Base-by-base conservation (phyloP, 495 filamentous ascomycete species). In the Staphylotrichum tortipilum region DNA sequence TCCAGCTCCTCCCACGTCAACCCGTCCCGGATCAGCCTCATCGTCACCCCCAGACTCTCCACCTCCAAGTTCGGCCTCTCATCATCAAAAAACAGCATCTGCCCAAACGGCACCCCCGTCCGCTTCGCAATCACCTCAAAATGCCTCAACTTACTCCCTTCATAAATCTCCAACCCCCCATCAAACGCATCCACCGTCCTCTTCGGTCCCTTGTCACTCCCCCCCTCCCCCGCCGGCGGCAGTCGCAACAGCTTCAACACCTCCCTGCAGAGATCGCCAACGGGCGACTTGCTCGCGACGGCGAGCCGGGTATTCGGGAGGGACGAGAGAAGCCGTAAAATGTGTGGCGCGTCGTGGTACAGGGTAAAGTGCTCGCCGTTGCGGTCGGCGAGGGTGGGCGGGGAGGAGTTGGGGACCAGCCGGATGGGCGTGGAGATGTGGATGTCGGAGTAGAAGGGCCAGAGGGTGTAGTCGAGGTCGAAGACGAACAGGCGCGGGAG, bases 11-110 rank as follows among this genome's bases (percentile, higher is more conserved):
- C 77, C 64, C 75, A 79, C n/a, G 76, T 84, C 45, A 95, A 79
- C 2, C 92, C 92, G 63, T 60, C 82, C 49, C 79, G 63, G 4
- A 98, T 85, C 54, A 94, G 61, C 60, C 78, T 80, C 73, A 94
- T 94, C 7, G 82, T 83, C 22, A 96, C 86, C 2, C 89, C 89
- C 44, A 95, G 54, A 44, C 73, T 81, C 70, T 91, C 86, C 0
- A 95, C 91, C 65, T 94, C 87, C 31, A 75, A 69, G 64, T 98
- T 98, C 51, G 91, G 71, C 38, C 75, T 68, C 77, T 98, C 91
- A 54, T 98, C 91, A 57, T 98, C 91, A 59, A 96, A 98, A 58
- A 98, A 98, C 51, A 98, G 60, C 87, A 96, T 95, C 38, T 96
- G 86, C 36, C 80, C 75, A 59, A 81, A 94, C 40, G 68, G 67